These are phyloP conservation scores for Colletotrichum euphorbiae DNA, from an alignment of 2,329 filamentous ascomycete genomes.

Conservation along the genomic window DNA sequence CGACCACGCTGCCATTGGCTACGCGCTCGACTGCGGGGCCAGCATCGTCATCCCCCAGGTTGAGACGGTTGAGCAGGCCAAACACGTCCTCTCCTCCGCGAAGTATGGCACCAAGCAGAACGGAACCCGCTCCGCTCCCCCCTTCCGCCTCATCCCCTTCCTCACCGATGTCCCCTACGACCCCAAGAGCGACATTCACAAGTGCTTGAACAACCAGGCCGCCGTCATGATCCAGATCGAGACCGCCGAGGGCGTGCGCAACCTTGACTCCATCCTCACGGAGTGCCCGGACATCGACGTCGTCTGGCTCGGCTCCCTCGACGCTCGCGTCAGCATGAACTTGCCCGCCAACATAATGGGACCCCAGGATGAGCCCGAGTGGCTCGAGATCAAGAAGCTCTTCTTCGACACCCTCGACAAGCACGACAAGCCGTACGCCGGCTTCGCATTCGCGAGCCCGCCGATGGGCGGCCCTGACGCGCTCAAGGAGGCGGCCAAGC, in stretches of 20 bases:
- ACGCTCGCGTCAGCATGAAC: constrained; percentile 58
- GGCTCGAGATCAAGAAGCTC: constrained; percentile 51
- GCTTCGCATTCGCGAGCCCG: constrained; percentile 47
- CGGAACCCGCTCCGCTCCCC: constrained; percentile 59
- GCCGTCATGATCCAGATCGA: constrained; percentile 63
- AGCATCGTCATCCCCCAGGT: constrained; percentile 60
- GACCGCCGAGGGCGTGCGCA: constrained; percentile 54
- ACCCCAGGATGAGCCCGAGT: constrained; percentile 53
- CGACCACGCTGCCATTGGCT: constrained; percentile 60
- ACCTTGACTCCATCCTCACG: constrained; percentile 62
- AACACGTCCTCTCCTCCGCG: constrained; percentile 55
- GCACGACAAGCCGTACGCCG: constrained; percentile 57
- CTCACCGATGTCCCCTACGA: constrained; percentile 53
- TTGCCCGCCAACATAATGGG: constrained; percentile 49
- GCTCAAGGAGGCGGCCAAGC: constrained; percentile 43
- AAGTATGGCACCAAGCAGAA: constrained; percentile 56
- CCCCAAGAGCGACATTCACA: constrained; percentile 48
- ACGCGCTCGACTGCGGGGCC: constrained; percentile 61
- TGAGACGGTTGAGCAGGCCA: constrained; percentile 59
- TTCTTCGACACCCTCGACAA: constrained; percentile 56
- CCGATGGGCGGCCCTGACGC: constrained; percentile 44
- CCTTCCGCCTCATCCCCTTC: constrained; percentile 54
- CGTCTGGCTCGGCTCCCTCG: constrained; percentile 60
- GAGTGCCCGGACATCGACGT: constrained; percentile 58
- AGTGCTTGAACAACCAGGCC: constrained; percentile 58